phyloP scores from a whole-genome alignment of 1,284 basidiomycete species.

The Bjerkandera adusta region DNA sequence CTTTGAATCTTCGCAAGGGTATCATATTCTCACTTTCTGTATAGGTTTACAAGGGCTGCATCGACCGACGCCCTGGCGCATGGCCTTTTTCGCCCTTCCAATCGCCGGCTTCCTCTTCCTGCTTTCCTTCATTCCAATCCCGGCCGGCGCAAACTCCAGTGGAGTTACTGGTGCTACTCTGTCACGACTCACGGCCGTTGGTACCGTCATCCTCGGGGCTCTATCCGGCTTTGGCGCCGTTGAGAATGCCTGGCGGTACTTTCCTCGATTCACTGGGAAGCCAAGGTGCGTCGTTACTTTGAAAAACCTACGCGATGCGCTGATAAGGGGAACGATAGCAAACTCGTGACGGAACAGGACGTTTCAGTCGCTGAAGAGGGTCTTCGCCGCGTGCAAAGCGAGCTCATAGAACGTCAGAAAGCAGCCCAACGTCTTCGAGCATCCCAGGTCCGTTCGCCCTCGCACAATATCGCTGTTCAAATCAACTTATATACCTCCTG shows the following conservation, averaged over 20 bases:
- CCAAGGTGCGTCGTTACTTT: conserved; percentile 17
- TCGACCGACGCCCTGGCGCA: conserved; percentile 31
- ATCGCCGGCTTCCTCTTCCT: conserved; percentile 55
- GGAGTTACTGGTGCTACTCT: conserved; percentile 46
- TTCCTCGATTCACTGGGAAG: conserved; percentile 29
- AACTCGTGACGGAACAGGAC: conserved; percentile 46
- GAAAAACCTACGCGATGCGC: neutral
- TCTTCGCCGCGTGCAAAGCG: conserved; percentile 48
- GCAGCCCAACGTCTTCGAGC: conserved; percentile 36
- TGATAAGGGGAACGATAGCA: neutral
- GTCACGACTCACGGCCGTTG: conserved; percentile 69
- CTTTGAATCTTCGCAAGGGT: conserved; percentile 4
- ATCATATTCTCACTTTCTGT: too few species aligned
- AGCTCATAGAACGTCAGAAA: conserved; percentile 39
- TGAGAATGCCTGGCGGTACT: conserved; percentile 56
- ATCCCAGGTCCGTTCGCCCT: conserved; percentile 28
- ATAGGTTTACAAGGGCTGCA: conserved; percentile 28
- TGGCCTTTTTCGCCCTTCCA: conserved; percentile 45
- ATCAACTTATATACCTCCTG: neutral
- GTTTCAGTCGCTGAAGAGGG: conserved; percentile 48
- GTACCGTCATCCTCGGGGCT: conserved; percentile 67
- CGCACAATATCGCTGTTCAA: neutral
- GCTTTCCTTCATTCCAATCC: conserved; percentile 67
- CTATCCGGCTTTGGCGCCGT: conserved; percentile 76
- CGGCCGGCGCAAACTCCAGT: conserved; percentile 41